phyloP scores from a whole-genome alignment of 73 alveolate species.

The Loxodes magnus region DNA sequence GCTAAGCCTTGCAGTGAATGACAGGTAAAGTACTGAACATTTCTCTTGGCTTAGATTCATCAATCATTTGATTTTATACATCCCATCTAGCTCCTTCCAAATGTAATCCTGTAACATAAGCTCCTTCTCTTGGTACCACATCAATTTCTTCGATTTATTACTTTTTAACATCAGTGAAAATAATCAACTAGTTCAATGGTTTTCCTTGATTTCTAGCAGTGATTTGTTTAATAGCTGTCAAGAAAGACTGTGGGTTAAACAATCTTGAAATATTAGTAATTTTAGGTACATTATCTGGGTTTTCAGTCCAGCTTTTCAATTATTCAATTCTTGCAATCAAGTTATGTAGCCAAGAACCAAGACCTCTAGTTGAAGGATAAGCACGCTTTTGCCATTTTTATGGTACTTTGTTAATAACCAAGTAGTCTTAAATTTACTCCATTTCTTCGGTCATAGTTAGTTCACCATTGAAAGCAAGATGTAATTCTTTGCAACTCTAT shows the following conservation, averaged over 20 bases:
- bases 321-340: conserved; percentile 88
- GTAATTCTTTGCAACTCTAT: conserved; percentile 81
- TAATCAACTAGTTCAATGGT: conserved; percentile 92
- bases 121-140: conserved; percentile 78
- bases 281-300: conserved; percentile 83
- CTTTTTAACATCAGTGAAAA: conserved; percentile 97
- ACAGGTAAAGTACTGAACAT: conserved; percentile 98
- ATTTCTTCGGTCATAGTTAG: conserved; percentile 94
- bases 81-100: conserved; percentile 96
- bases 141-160: conserved; percentile 87
- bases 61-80: conserved; percentile 81
- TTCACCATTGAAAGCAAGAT: conserved; percentile 93
- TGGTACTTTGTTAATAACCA: conserved; percentile 89
- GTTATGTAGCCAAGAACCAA: conserved; percentile 95
- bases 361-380: conserved; percentile 92
- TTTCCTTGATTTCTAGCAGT: conserved; percentile 86
- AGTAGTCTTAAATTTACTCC: conserved; percentile 82
- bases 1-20: conserved; percentile 87
- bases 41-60: conserved; percentile 96
- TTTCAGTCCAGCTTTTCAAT: conserved; percentile 84
- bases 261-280: conserved; percentile 91
- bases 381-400: conserved; percentile 91
- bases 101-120: conserved; percentile 29
- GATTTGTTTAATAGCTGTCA: conserved; percentile 98
- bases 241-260: conserved; percentile 98